Conservation (phyloP, 805 yeast species). For the Kluyveromyces starmeri region DNA sequence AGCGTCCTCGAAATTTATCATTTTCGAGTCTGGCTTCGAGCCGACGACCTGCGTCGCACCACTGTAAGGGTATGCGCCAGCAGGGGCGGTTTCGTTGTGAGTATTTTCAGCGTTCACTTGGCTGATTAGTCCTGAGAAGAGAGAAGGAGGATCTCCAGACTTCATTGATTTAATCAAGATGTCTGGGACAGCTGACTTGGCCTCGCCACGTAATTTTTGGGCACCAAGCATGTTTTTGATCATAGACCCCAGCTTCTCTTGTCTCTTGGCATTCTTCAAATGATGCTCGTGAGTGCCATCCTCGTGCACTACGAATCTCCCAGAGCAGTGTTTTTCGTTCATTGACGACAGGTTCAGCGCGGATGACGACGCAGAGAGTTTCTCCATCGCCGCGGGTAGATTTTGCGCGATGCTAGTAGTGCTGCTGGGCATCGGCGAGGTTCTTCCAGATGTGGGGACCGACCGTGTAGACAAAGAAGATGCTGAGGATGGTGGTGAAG, state of each 20-base stretch:
- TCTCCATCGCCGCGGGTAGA: not conserved
- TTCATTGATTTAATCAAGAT: constrained; percentile 33
- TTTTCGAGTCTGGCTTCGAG: constrained; percentile 15
- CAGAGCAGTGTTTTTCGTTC: not conserved
- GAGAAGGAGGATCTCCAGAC: constrained; percentile 50
- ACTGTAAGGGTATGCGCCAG: constrained; percentile 18
- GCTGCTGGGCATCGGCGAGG: not conserved
- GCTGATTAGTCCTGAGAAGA: constrained; percentile 55
- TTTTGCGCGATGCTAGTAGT: not conserved
- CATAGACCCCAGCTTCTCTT: constrained; percentile 68
- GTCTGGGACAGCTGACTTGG: constrained; percentile 66
- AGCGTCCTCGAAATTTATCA: constrained; percentile 7
- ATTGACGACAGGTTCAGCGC: not conserved
- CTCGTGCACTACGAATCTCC: constrained; percentile 46
- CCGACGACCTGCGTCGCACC: constrained; percentile 25
- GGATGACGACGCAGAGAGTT: not conserved
- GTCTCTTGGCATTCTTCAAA: constrained; percentile 65
- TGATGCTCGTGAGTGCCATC: constrained; percentile 78
- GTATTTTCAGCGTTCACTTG: constrained; percentile 34
- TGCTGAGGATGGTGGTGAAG: constrained; percentile 13
- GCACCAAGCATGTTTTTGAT: constrained; percentile 69
- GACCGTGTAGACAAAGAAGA: constrained; percentile 8
- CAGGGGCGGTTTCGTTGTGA: not conserved
- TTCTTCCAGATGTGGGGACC: not conserved
- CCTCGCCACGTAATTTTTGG: constrained; percentile 59